These are phyloP conservation scores for Xylaria sp. DNA, from an alignment of 2,329 filamentous ascomycete species.

Conservation along the genomic window DNA sequence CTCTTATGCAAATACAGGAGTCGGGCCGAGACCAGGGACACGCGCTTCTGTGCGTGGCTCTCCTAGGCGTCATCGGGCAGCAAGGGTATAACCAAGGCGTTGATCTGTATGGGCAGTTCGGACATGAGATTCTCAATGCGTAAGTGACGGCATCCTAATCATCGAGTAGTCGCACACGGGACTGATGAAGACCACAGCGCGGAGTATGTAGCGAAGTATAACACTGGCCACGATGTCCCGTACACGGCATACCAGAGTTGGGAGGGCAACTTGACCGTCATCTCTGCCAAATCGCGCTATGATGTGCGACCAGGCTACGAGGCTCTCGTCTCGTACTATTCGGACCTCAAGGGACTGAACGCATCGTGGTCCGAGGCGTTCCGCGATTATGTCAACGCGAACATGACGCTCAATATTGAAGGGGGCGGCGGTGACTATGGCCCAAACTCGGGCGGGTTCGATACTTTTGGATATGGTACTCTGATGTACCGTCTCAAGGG, in stretches of 20 bases:
- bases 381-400: conserved; percentile 44
- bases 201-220: conserved; percentile 50
- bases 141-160: neutral
- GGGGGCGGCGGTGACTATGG: conserved; percentile 53
- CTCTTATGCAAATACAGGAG: conserved; percentile 33
- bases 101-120: conserved; percentile 45
- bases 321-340: conserved; percentile 48
- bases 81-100: conserved; percentile 49
- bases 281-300: conserved; percentile 42
- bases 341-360: conserved; percentile 44
- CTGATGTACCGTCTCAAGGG: conserved; percentile 20
- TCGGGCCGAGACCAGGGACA: conserved; percentile 54
- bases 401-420: conserved; percentile 44
- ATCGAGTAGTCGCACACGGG: too few species aligned
- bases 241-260: conserved; percentile 48
- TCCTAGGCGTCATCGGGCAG: conserved; percentile 49
- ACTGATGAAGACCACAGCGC: conserved; percentile 30
- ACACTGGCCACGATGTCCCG: conserved; percentile 49
- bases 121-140: conserved; percentile 41
- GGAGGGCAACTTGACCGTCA: conserved; percentile 44
- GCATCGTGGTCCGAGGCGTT: conserved; percentile 46
- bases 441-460: conserved; percentile 47
- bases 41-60: conserved; percentile 46
- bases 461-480: conserved; percentile 44
- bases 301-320: conserved; percentile 47